Percentiles rank a stretch among this genome's conserved stretches.
phyloP scores from a whole-genome alignment of 495 filamentous ascomycete species.

The Penicillium arizonense region DNA sequence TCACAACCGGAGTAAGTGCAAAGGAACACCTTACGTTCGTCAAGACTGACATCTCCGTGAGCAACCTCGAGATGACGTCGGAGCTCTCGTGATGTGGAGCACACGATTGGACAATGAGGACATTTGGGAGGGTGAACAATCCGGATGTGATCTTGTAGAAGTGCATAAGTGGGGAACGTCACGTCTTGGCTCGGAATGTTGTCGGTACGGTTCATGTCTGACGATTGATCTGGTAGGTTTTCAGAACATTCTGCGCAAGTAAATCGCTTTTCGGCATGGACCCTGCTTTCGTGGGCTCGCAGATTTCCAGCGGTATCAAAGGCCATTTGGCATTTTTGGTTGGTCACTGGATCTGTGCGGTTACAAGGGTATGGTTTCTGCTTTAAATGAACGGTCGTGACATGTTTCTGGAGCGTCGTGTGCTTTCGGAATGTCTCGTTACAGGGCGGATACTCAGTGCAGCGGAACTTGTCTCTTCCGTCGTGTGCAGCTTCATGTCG shows the following conservation, averaged over 20 bases:
- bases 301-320: slow-evolving; percentile 72
- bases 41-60: slow-evolving; percentile 60
- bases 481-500: slow-evolving; percentile 68
- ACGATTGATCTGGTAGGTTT: slow-evolving; percentile 23
- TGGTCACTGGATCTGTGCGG: slow-evolving; percentile 53
- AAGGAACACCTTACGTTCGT: slow-evolving; percentile 58
- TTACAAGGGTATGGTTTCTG: slow-evolving; percentile 66
- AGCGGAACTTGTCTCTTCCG: slow-evolving; percentile 65
- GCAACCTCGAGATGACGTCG: slow-evolving; percentile 68
- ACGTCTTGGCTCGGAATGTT: slow-evolving; percentile 20
- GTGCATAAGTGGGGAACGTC: slow-evolving; percentile 68
- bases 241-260: slow-evolving; percentile 68
- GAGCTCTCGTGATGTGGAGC: slow-evolving; percentile 57
- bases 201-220: slow-evolving; percentile 8
- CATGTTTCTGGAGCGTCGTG: slow-evolving; percentile 79
- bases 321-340: slow-evolving; percentile 58
- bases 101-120: slow-evolving; percentile 64
- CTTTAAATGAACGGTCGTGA: slow-evolving; percentile 68
- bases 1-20: slow-evolving; percentile 67
- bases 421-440: slow-evolving; percentile 82
- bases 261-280: slow-evolving; percentile 67
- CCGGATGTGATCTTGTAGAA: slow-evolving; percentile 69
- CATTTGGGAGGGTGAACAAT: slow-evolving; percentile 73
- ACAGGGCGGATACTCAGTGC: slow-evolving; percentile 73
- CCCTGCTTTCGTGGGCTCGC: slow-evolving; percentile 64